Conservation (phyloP, 768 basidiomycete species). For the Mrakia gelida region DNA sequence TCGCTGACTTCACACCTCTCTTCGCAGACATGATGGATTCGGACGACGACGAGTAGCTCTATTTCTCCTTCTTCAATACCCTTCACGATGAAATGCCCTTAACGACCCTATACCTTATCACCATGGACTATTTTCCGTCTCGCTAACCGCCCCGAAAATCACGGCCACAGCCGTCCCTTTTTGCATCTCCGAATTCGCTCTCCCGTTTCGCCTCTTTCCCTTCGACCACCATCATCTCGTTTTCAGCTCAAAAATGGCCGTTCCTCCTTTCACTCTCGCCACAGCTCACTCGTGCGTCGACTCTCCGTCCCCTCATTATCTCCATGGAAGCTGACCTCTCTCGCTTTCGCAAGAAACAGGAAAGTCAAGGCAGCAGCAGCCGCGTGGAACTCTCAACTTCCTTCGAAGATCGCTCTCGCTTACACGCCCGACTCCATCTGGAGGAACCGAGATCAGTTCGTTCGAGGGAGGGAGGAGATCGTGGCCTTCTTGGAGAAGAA, state of each 20-base stretch:
- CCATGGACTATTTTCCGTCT: no score
- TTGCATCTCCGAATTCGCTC: background rate
- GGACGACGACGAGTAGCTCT: background rate
- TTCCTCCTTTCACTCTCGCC: constrained; percentile 16
- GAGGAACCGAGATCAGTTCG: constrained; percentile 57
- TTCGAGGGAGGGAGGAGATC: constrained; percentile 50
- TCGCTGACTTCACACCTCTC: background rate
- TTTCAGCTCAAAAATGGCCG: constrained; percentile 7
- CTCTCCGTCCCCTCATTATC: background rate
- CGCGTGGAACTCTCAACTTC: constrained; percentile 49
- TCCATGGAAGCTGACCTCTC: background rate
- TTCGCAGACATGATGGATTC: background rate
- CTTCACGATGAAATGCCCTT: background rate
- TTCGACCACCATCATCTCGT: background rate
- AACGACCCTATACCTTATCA: background rate
- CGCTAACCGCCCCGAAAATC: no score
- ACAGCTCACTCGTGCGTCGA: constrained; percentile 11
- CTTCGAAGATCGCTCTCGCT: constrained; percentile 47
- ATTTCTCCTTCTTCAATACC: background rate
- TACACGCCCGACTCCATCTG: constrained; percentile 57
- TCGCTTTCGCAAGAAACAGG: background rate
- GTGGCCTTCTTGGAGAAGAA: constrained; percentile 52
- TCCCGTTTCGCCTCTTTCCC: background rate
- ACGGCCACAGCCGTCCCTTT: background rate
- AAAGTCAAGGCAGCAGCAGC: constrained; percentile 56